Evolutionary conservation across 2,329 filamentous ascomycete species (phyloP), one percentile per base, ranked within the genome.

Genomic region (Fusarium floridanum): DNA sequence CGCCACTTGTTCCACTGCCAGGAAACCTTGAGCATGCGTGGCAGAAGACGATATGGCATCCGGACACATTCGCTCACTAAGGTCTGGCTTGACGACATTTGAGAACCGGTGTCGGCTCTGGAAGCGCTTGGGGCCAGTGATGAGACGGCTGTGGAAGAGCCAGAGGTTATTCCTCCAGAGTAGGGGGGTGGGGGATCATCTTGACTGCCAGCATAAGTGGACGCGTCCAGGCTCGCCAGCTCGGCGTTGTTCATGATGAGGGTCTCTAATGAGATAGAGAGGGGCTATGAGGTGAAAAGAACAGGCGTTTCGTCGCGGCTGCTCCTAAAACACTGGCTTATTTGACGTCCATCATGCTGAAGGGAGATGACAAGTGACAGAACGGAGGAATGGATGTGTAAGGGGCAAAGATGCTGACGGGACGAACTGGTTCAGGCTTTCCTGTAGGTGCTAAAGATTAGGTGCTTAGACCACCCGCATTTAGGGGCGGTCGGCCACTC

Each of bases 1-100:
- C 72, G 50, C 24, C 74, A 36, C 39, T 74, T 74, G 45, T 74
- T 74, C 72, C 72, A 74, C 55, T 74, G 72, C 72, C 72, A 74
- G 24, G 68, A 74, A 59, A 74, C 74, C 57, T 74, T 74, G n/a
- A 74, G 43, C 17, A 37, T 27, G 24, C 48, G 70, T 12, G 72
- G 72, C 20, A 74, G 27, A 37, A 53, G 64, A 22, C 72, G 72
- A 29, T 74, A 75, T 27, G 72, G 72, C 17, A 50, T 63, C n/a
- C 56, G 48, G 20, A 60, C 57, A 14, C 72, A 74, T 43, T 74
- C 72, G 64, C 72, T 74, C 22, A 74, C 72, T n/a, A 74, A 45
- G 41, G 71, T 69, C 56, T 72, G 74, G 27, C 71, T 72, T 39
- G 71, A 66, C 27, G 72, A 72, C 8, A 70, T 74, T 24, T 72